Base-by-base conservation (phyloP, 2,329 filamentous ascomycete genomes). In the Aspergillus sp. region DNA sequence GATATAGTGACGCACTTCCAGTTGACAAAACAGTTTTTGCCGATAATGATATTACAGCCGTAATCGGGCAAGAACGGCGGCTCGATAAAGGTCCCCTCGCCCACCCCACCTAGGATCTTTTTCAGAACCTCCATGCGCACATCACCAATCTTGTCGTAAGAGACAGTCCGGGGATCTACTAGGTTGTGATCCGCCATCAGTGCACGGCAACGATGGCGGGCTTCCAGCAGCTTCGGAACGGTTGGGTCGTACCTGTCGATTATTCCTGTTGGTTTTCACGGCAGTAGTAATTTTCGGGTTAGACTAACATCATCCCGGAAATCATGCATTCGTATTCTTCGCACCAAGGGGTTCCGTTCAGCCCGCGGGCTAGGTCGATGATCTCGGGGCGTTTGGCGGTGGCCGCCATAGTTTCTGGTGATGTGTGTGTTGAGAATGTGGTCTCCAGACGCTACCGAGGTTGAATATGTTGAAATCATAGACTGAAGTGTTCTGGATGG, bases 301-400 rank as follows among this genome's bases (percentile, higher is more conserved):
- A 4, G 8, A 51, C 54, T 12, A 49, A 65, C 63, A 65, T 54
- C 63, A 66, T 66, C 6, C 63, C 63, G 1, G 63, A 66, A 40
- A 66, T 57, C 63, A 66, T 66, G 7, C 50, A 52, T 47, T 66
- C 63, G 46, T 64, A 66, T 27, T 66, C 58, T n/a, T 65, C 63
- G 46, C 62, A 62, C 52, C 57, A 48, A 4, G 61, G 62, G 0
- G 59, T 52, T 30, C 57, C 47, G 29, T 52, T 41, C 3, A 65
- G 45, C 9, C 44, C 51, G 19, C 56, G 59, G 9, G 63, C 59
- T 32, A 65, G 48, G 30, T 56, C 58, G 29, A 65, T 63, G 30
- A 64, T 56, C 19, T 66, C 62, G 0, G 56, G 52, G 4, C 57
- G 49, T 53, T 65, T 63, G 32, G 49, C 56, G 1, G 49, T 49